Evolutionary conservation across 139 green algal genomes (phyloP), one percentile per base, ranked within the genome.

Genomic region (Haematococcus sp.): DNA sequence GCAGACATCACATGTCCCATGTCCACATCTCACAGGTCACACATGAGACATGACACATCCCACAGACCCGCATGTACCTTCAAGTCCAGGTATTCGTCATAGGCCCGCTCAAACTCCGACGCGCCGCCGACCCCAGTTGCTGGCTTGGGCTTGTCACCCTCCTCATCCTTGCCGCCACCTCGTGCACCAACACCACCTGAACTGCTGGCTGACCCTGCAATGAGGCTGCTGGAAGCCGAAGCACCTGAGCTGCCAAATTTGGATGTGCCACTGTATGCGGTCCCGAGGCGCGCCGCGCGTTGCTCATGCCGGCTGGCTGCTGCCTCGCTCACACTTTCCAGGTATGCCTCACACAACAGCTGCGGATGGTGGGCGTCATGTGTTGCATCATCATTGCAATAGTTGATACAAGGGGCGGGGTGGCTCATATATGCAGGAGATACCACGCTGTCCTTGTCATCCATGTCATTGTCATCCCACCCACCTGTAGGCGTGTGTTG

Each of bases 401-500:
- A 9, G 23, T 61, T 27, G 54, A 11, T 61, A n/a, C n/a, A n/a
- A n/a, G n/a, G n/a, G n/a, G n/a, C n/a, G n/a, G 54, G 54, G 7
- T 61, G 54, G 54, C n/a, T 28, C n/a, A n/a, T n/a, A n/a, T n/a
- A n/a, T n/a, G n/a, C n/a, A n/a, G n/a, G n/a, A n/a, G n/a, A n/a
- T n/a, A n/a, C n/a, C n/a, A n/a, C n/a, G n/a, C n/a, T n/a, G n/a
- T n/a, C n/a, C n/a, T n/a, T n/a, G n/a, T n/a, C n/a, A n/a, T n/a
- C n/a, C n/a, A n/a, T n/a, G n/a, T n/a, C n/a, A n/a, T n/a, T n/a
- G n/a, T n/a, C n/a, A n/a, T n/a, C n/a, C n/a, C n/a, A 58, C 63
- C 30, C 51, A 90, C 68, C 76, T 89, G 82, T 40, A 92, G 74
- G 1, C 88, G 76, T 0, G 81, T 88, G 28, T 75, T 74, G 75